These are phyloP conservation scores for Vigna mungo DNA, from an alignment of 306 rosid species.

Conservation along the genomic window DNA sequence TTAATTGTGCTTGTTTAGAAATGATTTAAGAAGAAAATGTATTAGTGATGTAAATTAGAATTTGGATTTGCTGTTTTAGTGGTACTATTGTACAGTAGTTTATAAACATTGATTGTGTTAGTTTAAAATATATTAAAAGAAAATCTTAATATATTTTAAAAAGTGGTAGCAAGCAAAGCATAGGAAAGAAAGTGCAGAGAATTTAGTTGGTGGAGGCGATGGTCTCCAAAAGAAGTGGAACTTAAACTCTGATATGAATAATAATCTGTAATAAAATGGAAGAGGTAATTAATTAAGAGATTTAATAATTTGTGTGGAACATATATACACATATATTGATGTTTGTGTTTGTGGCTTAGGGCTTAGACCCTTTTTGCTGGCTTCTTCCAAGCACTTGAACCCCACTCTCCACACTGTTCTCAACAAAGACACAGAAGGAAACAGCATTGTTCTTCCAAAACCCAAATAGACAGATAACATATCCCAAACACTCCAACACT, in stretches of 20 bases:
- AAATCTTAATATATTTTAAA: too few species aligned
- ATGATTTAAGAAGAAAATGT: neutral
- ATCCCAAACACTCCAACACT: neutral
- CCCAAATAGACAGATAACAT: slow-evolving; percentile 39
- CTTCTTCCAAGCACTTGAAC: slow-evolving; percentile 32
- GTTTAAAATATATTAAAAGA: too few species aligned
- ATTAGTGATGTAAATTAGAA: neutral
- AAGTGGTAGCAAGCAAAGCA: too few species aligned
- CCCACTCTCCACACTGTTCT: slow-evolving; percentile 35
- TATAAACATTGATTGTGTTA: too few species aligned
- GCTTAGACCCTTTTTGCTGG: slow-evolving; percentile 27
- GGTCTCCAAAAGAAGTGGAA: too few species aligned
- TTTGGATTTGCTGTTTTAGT: too few species aligned
- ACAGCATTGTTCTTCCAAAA: slow-evolving; percentile 41
- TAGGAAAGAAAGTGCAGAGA: too few species aligned
- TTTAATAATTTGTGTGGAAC: too few species aligned
- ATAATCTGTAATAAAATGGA: neutral
- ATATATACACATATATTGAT: neutral
- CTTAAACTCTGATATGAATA: neutral
- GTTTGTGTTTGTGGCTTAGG: slow-evolving; percentile 23
- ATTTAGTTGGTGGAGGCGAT: too few species aligned
- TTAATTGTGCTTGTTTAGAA: neutral
- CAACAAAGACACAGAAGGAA: slow-evolving; percentile 55
- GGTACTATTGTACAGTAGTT: too few species aligned
- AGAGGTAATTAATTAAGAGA: neutral